phyloP scores from a whole-genome alignment of 192 early-diverging fungal species.

The Mortierella hygrophila region DNA sequence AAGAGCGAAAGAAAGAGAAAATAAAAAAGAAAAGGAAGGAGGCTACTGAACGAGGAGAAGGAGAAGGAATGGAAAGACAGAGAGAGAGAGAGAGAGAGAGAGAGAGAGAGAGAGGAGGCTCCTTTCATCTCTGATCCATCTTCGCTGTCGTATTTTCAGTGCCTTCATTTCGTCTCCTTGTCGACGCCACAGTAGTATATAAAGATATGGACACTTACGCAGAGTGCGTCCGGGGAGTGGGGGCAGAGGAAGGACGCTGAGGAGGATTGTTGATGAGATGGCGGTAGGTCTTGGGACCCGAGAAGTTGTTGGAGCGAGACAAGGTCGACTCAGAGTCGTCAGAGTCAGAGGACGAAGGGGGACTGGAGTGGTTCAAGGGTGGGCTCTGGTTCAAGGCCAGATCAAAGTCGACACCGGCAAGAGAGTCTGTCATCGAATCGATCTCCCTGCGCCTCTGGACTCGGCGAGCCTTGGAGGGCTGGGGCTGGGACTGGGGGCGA shows the following conservation, averaged over 20 bases:
- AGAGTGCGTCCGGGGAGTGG: slow-evolving; percentile 7
- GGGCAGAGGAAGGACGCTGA: slow-evolving; percentile 38
- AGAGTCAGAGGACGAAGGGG: slow-evolving; percentile 51
- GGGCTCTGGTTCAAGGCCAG: slow-evolving; percentile 35
- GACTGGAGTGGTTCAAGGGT: slow-evolving; percentile 39
- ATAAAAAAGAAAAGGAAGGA: too few relatives aligned
- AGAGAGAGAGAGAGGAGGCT: background rate
- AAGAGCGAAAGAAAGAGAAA: background rate
- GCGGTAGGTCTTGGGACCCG: slow-evolving; percentile 1
- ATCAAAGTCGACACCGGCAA: slow-evolving; percentile 35
- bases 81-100: background rate
- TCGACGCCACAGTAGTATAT: background rate
- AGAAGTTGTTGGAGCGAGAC: slow-evolving; percentile 19
- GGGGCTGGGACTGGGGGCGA: slow-evolving; percentile 13
- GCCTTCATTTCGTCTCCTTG: background rate
- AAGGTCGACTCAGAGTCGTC: slow-evolving; percentile 44
- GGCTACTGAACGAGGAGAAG: background rate
- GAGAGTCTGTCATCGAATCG: slow-evolving; percentile 51
- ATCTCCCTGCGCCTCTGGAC: slow-evolving; percentile 61
- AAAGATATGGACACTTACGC: slow-evolving; percentile 11
- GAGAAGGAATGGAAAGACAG: background rate
- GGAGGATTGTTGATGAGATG: slow-evolving; percentile 11
- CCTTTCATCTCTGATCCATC: background rate
- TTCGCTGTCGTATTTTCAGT: background rate
- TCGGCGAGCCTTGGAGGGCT: slow-evolving; percentile 58